phyloP scores from a whole-genome alignment of 2,329 filamentous ascomycete species.

The Ceratocystis ficicola region DNA sequence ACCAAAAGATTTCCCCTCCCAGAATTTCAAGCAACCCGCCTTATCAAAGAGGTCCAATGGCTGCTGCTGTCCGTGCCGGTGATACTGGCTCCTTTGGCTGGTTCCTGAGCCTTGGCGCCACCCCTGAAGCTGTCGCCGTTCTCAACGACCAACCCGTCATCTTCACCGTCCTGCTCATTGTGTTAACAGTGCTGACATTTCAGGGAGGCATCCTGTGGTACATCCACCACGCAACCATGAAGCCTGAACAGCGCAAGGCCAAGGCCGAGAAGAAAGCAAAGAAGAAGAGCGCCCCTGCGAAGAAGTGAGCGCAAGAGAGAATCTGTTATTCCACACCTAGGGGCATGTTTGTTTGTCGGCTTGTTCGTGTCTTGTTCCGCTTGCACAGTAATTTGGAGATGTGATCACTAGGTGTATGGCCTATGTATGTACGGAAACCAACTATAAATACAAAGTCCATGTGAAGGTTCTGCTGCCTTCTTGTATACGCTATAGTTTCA shows the following conservation, averaged over 20 bases:
- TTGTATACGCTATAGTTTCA: not conserved
- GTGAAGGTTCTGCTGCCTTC: not conserved
- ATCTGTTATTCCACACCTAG: not conserved
- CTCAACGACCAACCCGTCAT: slow-evolving; percentile 50
- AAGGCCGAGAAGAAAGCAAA: slow-evolving; percentile 34
- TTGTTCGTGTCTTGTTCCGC: not conserved
- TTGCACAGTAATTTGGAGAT: too few species aligned
- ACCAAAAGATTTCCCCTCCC: not conserved
- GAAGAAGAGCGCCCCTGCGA: slow-evolving; percentile 26
- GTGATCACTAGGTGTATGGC: too few species aligned
- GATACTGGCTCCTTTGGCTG: slow-evolving; percentile 42
- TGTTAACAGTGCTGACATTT: slow-evolving; percentile 38
- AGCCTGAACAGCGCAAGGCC: slow-evolving; percentile 48
- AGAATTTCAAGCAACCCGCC: not conserved
- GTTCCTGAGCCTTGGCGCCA: slow-evolving; percentile 45
- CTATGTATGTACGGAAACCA: too few species aligned
- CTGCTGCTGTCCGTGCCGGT: slow-evolving; percentile 20
- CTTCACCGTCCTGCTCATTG: slow-evolving; percentile 45
- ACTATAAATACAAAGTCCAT: not conserved
- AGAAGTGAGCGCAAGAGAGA: slow-evolving; percentile 13
- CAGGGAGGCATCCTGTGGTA: slow-evolving; percentile 42
- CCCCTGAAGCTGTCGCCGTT: slow-evolving; percentile 44
- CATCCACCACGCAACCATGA: slow-evolving; percentile 48
- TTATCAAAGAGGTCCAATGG: slow-evolving; percentile 15
- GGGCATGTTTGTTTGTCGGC: not conserved